A percentile compares a stretch with the other conserved stretches of the same genome.
These are phyloP conservation scores for Lepidium africanum DNA, from an alignment of 345 rosid genomes.

Conservation along the genomic window DNA sequence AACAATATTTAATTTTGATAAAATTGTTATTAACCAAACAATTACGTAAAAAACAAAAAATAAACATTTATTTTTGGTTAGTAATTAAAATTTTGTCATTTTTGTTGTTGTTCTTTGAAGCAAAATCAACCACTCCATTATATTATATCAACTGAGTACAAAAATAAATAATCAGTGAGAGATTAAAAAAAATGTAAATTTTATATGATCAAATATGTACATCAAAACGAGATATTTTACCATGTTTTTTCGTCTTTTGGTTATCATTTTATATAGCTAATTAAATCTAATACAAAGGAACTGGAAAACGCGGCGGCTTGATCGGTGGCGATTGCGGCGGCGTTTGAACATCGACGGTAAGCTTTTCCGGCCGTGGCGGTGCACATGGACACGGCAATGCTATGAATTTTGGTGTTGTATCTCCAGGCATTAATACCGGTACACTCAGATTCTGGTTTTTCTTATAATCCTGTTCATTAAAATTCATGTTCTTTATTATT, in stretches of 20 bases:
- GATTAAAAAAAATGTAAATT: slow-evolving; percentile 11
- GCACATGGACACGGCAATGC: slow-evolving; percentile 89
- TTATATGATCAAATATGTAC: slow-evolving; percentile 27
- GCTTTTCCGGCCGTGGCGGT: slow-evolving; percentile 47
- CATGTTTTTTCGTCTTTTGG: background rate
- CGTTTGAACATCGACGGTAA: slow-evolving; percentile 33
- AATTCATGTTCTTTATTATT: background rate
- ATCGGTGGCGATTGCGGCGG: slow-evolving; percentile 33
- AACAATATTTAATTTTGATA: background rate
- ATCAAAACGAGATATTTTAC: slow-evolving; percentile 20
- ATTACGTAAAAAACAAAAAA: background rate
- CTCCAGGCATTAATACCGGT: slow-evolving; percentile 94
- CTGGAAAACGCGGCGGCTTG: slow-evolving; percentile 51
- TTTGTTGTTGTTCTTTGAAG: background rate
- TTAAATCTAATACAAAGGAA: slow-evolving; percentile 55
- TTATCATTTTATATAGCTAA: slow-evolving; percentile 2
- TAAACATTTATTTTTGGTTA: background rate
- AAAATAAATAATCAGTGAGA: slow-evolving; percentile 8
- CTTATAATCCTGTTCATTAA: slow-evolving; percentile 41
- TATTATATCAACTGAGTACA: slow-evolving; percentile 9
- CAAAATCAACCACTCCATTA: background rate
- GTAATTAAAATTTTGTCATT: background rate
- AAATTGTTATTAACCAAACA: background rate
- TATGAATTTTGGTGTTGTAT: slow-evolving; percentile 69
- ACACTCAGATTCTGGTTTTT: slow-evolving; percentile 44